Evolutionary conservation across 306 rosid species (phyloP), one percentile per base, ranked within the genome.

Genomic region (Senna tora): DNA sequence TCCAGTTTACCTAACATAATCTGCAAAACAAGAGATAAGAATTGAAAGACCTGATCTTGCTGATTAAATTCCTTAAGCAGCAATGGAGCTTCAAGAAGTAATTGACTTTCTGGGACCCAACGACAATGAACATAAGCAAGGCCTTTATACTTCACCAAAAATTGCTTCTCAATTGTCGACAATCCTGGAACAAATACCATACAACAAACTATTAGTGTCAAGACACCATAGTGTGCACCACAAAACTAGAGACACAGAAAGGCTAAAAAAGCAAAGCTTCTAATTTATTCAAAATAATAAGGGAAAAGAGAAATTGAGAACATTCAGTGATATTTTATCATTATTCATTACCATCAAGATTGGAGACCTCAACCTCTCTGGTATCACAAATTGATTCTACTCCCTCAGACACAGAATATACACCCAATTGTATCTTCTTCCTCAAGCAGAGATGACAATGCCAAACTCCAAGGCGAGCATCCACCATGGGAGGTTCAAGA

Each of bases 111-210:
- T 10, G 84, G 65, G 34, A 89, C 56, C 92, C 96, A 87, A 21
- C 20, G 65, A 71, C 81, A 85, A 77, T 87, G 92, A 81, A 86
- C 76, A 78, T 89, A 90, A 45, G 92, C 87, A 69, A 89, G 84
- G 73, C 85, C 86, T 64, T 79, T 87, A 78, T 79, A 89, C 78
- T 89, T 89, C 60, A 87, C 92, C 41, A 83, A 82, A 80, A 68
- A 77, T 45, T 81, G 83, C 76, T 78, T 83, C 80, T 76, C 83
- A 81, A 72, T 65, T 45, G 53, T 60, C 80, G 50, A 42, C 80
- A 55, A 42, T 42, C 87, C 92, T 89, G 43, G 32, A 55, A 41
- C 51, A 36, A 60, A 77, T 20, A 54, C 59, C 75, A 79, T 17
- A 67, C 14, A 43, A 65, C 50, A 25, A 47, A 17, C 51, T 47